Evolutionary conservation across 169 alveolate genomes (phyloP).

Genomic region (Condylostoma magnum): DNA sequence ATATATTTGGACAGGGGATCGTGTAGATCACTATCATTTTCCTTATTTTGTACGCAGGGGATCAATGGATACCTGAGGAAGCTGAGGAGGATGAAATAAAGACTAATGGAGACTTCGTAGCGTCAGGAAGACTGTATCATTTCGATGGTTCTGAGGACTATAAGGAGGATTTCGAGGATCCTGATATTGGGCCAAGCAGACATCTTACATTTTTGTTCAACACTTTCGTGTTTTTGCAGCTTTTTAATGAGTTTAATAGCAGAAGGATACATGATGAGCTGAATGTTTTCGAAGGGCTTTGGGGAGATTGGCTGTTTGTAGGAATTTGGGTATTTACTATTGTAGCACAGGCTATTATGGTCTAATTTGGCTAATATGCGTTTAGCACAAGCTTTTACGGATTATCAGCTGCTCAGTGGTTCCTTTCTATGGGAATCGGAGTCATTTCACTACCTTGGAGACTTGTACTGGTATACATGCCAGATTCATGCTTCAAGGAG

Average conservation of each 20-base stretch:
- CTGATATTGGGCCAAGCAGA: slow-evolving; percentile 62
- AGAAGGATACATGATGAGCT: slow-evolving; percentile 1
- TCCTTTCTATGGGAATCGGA: background rate
- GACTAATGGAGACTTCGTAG: background rate
- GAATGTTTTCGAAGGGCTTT: background rate
- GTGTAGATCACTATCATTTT: slow-evolving; percentile 58
- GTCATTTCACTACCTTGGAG: background rate
- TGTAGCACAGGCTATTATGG: background rate
- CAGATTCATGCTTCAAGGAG: background rate
- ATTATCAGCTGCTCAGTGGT: background rate
- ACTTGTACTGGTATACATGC: background rate
- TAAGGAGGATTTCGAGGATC: background rate
- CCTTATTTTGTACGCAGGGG: slow-evolving; percentile 72
- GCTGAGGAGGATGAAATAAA: background rate
- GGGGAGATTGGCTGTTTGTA: background rate
- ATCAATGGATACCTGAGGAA: slow-evolving; percentile 72
- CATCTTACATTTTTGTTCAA: slow-evolving; percentile 55
- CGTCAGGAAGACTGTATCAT: background rate
- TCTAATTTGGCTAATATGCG: background rate
- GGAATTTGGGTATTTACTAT: background rate
- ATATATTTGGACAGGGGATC: slow-evolving; percentile 66
- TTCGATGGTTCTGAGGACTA: slow-evolving; percentile 24
- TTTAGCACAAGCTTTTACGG: background rate
- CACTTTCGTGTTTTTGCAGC: background rate
- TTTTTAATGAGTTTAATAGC: background rate